Conservation (phyloP, 805 yeast genomes). For the Barnettozyma wickerhamii region DNA sequence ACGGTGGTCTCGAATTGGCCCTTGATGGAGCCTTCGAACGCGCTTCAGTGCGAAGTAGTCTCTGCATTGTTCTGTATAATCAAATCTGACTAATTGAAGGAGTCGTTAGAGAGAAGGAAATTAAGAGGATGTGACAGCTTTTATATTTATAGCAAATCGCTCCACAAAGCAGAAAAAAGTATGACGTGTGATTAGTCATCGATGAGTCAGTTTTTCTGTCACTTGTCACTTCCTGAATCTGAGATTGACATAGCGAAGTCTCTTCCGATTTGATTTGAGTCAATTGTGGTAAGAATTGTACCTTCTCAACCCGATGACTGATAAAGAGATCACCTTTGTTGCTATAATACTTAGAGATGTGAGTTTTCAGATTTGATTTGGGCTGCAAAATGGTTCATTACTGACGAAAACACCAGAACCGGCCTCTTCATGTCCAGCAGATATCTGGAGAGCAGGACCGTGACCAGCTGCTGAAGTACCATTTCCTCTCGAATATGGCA, state of each 20-base stretch:
- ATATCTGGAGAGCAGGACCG: constrained; percentile 23
- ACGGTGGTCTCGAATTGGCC: constrained; percentile 11
- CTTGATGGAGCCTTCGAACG: constrained; percentile 3
- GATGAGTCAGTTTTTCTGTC: not conserved
- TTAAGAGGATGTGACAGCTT: not conserved
- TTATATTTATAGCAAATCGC: not conserved
- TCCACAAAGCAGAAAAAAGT: not conserved
- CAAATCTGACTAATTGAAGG: not conserved
- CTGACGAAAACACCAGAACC: constrained; percentile 30
- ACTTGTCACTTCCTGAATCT: too few species aligned
- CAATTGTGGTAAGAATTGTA: too few species aligned
- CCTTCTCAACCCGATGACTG: too few species aligned
- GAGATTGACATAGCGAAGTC: too few species aligned
- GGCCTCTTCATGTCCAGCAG: constrained; percentile 57
- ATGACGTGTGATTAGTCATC: not conserved
- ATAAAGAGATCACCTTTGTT: constrained; percentile 47
- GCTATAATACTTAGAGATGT: constrained; percentile 48
- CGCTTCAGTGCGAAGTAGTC: constrained; percentile 1
- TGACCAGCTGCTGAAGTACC: constrained; percentile 43
- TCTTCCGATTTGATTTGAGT: too few species aligned
- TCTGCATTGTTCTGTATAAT: constrained; percentile 2
- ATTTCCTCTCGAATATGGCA: constrained; percentile 73
- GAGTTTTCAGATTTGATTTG: too few species aligned
- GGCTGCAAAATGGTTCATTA: too few species aligned
- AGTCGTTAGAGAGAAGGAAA: not conserved